phyloP scores from a whole-genome alignment of 345 rosid species.

The Erucastrum elatum region DNA sequence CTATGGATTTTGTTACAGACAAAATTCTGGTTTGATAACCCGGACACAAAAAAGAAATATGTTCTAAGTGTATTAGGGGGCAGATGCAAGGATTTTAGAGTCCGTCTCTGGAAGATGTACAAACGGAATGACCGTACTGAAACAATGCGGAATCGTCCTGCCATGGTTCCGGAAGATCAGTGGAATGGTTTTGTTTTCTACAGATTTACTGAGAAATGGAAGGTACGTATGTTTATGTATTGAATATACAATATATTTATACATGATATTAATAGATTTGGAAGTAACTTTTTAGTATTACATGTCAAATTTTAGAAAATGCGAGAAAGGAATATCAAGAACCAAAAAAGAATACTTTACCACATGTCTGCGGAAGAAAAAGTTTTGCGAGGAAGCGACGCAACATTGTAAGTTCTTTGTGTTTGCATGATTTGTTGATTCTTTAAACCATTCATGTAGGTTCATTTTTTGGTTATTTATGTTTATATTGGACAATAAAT shows the following conservation, averaged over 20 bases:
- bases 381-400: neutral
- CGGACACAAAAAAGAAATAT: neutral
- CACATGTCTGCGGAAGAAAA: neutral
- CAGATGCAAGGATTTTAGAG: neutral
- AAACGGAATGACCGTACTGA: neutral
- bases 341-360: neutral
- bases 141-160: neutral
- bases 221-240: neutral
- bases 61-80: neutral
- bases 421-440: neutral
- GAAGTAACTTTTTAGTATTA: neutral
- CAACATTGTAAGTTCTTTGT: neutral
- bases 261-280: no score
- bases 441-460: neutral
- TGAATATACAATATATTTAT: neutral
- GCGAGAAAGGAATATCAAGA: neutral
- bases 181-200: neutral
- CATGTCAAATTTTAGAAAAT: neutral
- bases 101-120: neutral
- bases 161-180: neutral
- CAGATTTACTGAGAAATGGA: neutral
- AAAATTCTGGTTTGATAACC: neutral
- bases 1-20: neutral
- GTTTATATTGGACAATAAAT: neutral
- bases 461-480: neutral